These are phyloP conservation scores for Eimeria necatrix DNA, from an alignment of 169 alveolate species.

Conservation along the genomic window DNA sequence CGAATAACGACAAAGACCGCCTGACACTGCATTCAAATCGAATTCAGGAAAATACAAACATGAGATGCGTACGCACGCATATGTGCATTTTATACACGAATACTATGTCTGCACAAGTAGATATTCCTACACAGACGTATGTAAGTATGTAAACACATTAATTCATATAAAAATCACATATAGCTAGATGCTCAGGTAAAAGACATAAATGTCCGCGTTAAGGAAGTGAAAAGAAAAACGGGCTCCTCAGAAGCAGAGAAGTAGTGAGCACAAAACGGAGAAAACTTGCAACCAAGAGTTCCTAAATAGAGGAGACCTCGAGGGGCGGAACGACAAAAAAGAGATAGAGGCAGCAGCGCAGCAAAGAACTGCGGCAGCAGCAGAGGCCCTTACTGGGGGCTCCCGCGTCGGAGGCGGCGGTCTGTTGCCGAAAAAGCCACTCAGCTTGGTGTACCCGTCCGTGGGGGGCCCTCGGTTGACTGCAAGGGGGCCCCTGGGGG, in stretches of 20 bases:
- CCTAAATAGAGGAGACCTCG: not conserved
- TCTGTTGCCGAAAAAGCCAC: conserved; percentile 37
- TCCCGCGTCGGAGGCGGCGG: conserved; percentile 42
- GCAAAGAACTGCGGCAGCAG: not conserved
- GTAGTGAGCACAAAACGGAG: not conserved
- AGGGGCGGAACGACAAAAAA: not conserved
- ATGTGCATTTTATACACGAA: no score
- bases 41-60: no score
- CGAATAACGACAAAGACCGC: no score
- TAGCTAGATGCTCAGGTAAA: not conserved
- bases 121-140: not conserved
- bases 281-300: not conserved
- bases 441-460: conserved; percentile 42
- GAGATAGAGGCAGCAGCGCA: not conserved
- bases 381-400: not conserved
- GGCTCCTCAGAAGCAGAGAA: not conserved
- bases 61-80: no score
- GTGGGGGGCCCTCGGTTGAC: conserved; percentile 33
- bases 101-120: not conserved
- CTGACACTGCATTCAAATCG: no score
- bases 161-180: not conserved
- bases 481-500: conserved; percentile 24
- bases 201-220: not conserved
- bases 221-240: not conserved
- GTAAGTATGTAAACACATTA: not conserved